Evolutionary conservation across 257 asterid species (phyloP).

Genomic region (Plectranthus barbatus): DNA sequence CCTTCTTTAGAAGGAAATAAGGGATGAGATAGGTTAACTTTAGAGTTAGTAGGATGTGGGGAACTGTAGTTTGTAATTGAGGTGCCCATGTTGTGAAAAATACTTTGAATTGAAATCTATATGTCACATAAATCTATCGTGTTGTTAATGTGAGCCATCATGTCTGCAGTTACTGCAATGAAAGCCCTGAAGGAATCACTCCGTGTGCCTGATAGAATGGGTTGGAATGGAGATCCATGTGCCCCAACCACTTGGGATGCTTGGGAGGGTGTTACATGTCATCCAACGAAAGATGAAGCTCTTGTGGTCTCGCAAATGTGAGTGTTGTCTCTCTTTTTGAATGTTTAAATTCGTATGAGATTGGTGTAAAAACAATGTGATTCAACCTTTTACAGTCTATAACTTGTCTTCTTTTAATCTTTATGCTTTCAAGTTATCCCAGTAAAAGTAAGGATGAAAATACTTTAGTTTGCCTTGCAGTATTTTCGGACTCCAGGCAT

Average conservation of each 20-base stretch:
- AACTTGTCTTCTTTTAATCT: background rate
- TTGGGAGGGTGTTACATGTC: conserved; percentile 98
- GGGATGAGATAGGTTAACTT: background rate
- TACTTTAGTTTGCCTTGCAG: background rate
- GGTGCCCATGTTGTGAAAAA: background rate
- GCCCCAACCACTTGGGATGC: conserved; percentile 99
- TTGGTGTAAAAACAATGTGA: background rate
- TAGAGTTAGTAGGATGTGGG: background rate
- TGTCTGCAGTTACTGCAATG: conserved; percentile 76
- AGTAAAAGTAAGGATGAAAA: background rate
- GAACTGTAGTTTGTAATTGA: background rate
- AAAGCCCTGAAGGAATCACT: conserved; percentile 82
- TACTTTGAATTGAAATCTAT: background rate
- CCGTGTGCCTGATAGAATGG: conserved; percentile 92
- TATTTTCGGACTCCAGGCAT: background rate
- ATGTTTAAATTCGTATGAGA: background rate
- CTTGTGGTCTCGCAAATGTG: conserved; percentile 87
- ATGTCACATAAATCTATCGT: background rate
- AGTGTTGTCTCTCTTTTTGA: conserved; percentile 11
- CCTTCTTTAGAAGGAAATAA: background rate
- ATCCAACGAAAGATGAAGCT: conserved; percentile 33
- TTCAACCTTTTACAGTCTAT: too few relatives aligned
- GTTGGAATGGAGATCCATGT: conserved; percentile 99
- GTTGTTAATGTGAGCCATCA: background rate
- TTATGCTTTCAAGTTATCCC: background rate